Evolutionary conservation across 169 alveolate genomes (phyloP), one percentile per base, ranked within the genome.

Genomic region (Cryptosporidium tyzzeri): DNA sequence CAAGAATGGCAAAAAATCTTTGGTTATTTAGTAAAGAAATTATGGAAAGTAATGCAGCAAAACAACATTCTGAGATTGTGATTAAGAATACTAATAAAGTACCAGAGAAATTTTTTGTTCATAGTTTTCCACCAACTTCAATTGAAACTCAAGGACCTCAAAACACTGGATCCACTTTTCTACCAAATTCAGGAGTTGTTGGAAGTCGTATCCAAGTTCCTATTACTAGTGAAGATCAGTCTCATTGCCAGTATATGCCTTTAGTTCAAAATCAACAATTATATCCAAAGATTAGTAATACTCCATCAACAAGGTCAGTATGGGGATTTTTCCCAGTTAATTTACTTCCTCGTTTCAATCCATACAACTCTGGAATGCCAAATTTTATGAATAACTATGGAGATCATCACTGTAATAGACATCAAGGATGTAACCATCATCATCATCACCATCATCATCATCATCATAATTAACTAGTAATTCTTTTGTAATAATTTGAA

Each of bases 251-350:
- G 50, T 53, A 73, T 41, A 9, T 53, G 37, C 86, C 86, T 35
- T 12, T 53, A 55, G 33, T 59, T 26, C 69, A 51, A n/a, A 33
- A n/a, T 69, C 84, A 41, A 37, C 86, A 73, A 58, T 10, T 73
- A 31, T 59, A 73, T n/a, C 86, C 86, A 14, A 53, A 31, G 23
- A 73, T 73, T 14, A 31, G 84, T 33, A 51, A 23, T 70, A 29
- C 84, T 70, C 84, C 67, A 35, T 26, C 39, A 12, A 58, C 86
- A 23, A 80, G 68, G 26, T 80, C 89, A 3, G 75, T 80, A 2
- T 80, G 89, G 89, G 89, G 80, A 80, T 80, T 80, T 31, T 80
- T 62, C 75, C 89, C 89, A 29, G 62, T 61, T 9, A 62, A 50
- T 39, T 21, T 62, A 8, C 62, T 80, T 5, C 89, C 89, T 6